Evolutionary conservation across 2,329 filamentous ascomycete genomes (phyloP).

Genomic region (Colletotrichum spaethianum): DNA sequence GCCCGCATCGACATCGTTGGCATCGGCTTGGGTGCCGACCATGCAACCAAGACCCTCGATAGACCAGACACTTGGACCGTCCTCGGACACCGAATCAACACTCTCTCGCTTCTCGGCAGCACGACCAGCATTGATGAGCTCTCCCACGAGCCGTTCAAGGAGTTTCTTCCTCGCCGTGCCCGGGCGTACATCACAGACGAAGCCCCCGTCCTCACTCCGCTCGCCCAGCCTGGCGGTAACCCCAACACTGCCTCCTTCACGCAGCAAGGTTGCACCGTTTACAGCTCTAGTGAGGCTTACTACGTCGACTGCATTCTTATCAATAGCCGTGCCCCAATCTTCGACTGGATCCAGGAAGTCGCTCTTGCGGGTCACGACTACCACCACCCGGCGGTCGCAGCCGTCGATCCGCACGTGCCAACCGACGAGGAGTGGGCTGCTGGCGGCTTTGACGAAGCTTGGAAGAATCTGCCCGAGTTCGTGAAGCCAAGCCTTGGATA

Average conservation of each 20-base stretch:
- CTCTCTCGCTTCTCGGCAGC: slow-evolving; percentile 66
- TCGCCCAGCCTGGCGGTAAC: slow-evolving; percentile 63
- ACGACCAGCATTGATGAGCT: slow-evolving; percentile 57
- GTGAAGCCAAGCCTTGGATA: slow-evolving; percentile 47
- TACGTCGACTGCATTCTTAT: slow-evolving; percentile 76
- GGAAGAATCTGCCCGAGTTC: slow-evolving; percentile 49
- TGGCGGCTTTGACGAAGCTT: slow-evolving; percentile 47
- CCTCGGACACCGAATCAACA: slow-evolving; percentile 60
- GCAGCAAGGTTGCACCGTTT: slow-evolving; percentile 74
- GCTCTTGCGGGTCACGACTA: slow-evolving; percentile 55
- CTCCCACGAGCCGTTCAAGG: slow-evolving; percentile 59
- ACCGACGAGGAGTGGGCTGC: slow-evolving; percentile 35
- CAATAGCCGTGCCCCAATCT: slow-evolving; percentile 64
- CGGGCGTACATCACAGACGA: slow-evolving; percentile 73
- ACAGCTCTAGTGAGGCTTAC: slow-evolving; percentile 74
- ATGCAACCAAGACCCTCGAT: slow-evolving; percentile 71
- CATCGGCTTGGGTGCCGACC: slow-evolving; percentile 76
- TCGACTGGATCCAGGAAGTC: slow-evolving; percentile 74
- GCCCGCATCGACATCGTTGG: slow-evolving; percentile 79
- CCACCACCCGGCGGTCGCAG: slow-evolving; percentile 56
- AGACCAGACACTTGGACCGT: slow-evolving; percentile 64
- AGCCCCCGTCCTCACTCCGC: slow-evolving; percentile 64
- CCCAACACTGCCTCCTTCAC: slow-evolving; percentile 55
- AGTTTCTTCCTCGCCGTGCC: slow-evolving; percentile 69
- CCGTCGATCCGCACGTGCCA: slow-evolving; percentile 44